Evolutionary conservation across 441 rosid species (phyloP), one percentile per base, ranked within the genome.

Genomic region (Biscutella laevigata): DNA sequence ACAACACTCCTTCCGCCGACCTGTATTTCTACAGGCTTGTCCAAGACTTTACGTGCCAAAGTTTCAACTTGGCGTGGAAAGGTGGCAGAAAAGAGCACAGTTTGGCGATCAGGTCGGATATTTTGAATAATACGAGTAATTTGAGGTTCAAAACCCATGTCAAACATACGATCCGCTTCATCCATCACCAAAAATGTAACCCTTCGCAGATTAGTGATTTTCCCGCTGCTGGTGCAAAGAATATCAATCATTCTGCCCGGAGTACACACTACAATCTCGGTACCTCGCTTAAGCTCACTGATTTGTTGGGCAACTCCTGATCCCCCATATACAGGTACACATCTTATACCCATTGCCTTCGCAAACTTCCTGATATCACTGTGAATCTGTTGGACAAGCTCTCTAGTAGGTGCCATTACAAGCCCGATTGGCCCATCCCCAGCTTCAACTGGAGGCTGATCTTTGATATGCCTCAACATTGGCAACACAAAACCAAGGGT

Each of bases 71-170:
- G 96, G 4, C 95, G 87, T 34, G 98, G 98, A 71, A 91, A 88
- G 41, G 98, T 91, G 13, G 98, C 98, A 71, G 96, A 88, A 62
- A 91, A 90, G 5, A 90, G 84, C n/a, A 84, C 92, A 64, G 98
- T 90, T 72, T 90, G 95, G 39, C 88, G 92, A 47, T 81, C 95
- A 35, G 96, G 95, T 30, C 80, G 76, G 53, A 90, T 91, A 69
- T 88, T 88, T 58, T 91, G 98, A 52, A 91, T 88, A 63, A 88
- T 83, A 57, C 96, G 73, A 50, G 91, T 83, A 38, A 88, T 91
- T 48, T 88, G 98, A 49, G 96, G 95, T 70, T 88, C 96, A 70
- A 88, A 88, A n/a, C 98, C 96, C 96, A 85, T 85, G 81, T 91
- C 98, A 67, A 88, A 88, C 98, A 91, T 91, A 54, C 96, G 74